Base-by-base conservation (phyloP, 2,329 filamentous ascomycete species). In the Monilinia polystroma region DNA sequence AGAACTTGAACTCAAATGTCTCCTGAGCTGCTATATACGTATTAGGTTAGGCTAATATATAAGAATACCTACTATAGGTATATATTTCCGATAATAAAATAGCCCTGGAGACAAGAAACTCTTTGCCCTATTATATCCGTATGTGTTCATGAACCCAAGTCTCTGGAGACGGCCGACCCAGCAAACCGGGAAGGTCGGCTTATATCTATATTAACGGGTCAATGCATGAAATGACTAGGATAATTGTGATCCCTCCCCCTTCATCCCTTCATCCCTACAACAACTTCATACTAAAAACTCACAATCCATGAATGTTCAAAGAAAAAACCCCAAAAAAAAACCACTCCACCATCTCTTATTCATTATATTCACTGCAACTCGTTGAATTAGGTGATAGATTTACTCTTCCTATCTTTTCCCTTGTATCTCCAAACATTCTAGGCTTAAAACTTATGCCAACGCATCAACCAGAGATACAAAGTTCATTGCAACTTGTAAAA, bases 141-240 rank as follows among this genome's bases (percentile, higher is more conserved):
- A 35, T 35, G 32, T 20, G 43, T 18, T n/a, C 47, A 47, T 47
- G 43, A 52, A 52, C 63, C 63, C 63, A 66, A 20, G 45, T 52
- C 63, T 60, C 35, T 53, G 63, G 63, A 64, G 53, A 64, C 63
- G 63, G 63, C 63, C 32, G 63, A 58, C 63, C 63, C 63, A 64
- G 53, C 43, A 64, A 47, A 58, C 63, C 63, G 63, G 57, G 63
- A 64, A 41, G 29, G 53, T 43, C 63, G 53, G 63, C 63, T 64
- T 59, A 32, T 47, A 3, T 49, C 32, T 60, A 47, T 41, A 51
- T 51, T 58, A 53, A 66, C 47, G 63, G 55, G 63, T 53, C 55
- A 26, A 66, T 66, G 63, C 63, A 66, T 49, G 63, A 52, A 66
- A 66, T 66, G 32, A 53, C 63, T 45, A 32, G 63, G 63, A 55